These are phyloP conservation scores for Sugiyamaella xylanicola DNA, from an alignment of 1,139 yeast species.

Conservation along the genomic window DNA sequence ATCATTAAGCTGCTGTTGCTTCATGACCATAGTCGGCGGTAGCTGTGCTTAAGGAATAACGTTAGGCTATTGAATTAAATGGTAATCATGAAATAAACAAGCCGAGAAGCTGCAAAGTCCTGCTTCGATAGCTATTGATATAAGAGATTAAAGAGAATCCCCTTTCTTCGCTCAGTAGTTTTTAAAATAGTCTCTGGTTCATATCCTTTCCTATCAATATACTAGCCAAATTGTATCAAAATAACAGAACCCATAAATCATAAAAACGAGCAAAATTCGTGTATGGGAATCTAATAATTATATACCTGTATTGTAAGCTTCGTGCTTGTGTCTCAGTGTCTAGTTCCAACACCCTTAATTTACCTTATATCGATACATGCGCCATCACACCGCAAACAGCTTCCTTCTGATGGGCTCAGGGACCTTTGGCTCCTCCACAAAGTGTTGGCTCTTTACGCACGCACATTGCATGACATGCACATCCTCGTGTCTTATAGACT, in stretches of 20 bases:
- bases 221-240: background rate
- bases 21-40: background rate
- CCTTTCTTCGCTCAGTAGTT: too few relatives aligned
- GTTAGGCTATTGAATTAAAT: too few relatives aligned
- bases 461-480: slow-evolving; percentile 6
- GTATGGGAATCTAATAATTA: background rate
- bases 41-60: too few relatives aligned
- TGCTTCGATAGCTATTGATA: too few relatives aligned
- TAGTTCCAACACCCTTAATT: background rate
- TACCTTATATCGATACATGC: background rate
- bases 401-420: background rate
- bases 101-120: too few relatives aligned
- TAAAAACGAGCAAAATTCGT: background rate
- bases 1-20: background rate
- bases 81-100: too few relatives aligned
- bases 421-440: slow-evolving; percentile 15
- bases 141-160: too few relatives aligned
- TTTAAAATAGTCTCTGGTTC: background rate
- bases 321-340: background rate
- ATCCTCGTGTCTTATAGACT: background rate
- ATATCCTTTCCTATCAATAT: background rate
- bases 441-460: slow-evolving; percentile 9
- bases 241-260: background rate
- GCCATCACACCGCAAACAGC: background rate
- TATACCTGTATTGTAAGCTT: background rate